These are phyloP conservation scores for Pterocarpus santalinus DNA, from an alignment of 306 rosid species.

Conservation along the genomic window DNA sequence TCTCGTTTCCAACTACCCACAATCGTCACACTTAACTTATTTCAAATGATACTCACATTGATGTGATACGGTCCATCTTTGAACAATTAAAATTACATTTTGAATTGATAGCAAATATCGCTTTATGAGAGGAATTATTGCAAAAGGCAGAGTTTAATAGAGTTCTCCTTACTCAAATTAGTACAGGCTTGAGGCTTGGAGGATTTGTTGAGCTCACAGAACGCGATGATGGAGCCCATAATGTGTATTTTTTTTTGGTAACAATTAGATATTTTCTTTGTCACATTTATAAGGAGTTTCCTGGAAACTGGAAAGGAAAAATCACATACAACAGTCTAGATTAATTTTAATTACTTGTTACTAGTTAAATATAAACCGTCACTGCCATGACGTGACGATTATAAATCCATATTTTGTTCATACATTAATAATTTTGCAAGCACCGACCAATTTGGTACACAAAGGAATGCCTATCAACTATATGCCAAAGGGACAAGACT, in stretches of 20 bases:
- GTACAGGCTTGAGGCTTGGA: background rate
- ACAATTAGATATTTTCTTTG: background rate
- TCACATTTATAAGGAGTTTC: background rate
- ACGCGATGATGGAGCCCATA: background rate
- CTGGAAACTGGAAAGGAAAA: background rate
- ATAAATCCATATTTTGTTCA: background rate
- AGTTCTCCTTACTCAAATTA: conserved; percentile 9
- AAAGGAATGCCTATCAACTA: background rate
- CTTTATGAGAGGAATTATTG: background rate
- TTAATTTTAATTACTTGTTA: background rate
- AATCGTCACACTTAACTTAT: too few species aligned
- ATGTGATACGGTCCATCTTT: too few species aligned
- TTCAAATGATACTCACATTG: too few species aligned
- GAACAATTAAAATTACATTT: too few species aligned
- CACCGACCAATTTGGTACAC: background rate
- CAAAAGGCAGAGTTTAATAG: background rate
- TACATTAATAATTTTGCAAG: background rate
- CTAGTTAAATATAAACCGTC: background rate
- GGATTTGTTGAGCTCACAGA: conserved; percentile 8
- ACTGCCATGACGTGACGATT: background rate
- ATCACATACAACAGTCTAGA: background rate
- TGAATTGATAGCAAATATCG: background rate
- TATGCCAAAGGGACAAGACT: background rate
- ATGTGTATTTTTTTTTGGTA: background rate
- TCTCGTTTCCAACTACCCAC: too few species aligned